These are phyloP conservation scores for Lithocarpus polystachyus DNA, from an alignment of 306 rosid species.

Conservation along the genomic window DNA sequence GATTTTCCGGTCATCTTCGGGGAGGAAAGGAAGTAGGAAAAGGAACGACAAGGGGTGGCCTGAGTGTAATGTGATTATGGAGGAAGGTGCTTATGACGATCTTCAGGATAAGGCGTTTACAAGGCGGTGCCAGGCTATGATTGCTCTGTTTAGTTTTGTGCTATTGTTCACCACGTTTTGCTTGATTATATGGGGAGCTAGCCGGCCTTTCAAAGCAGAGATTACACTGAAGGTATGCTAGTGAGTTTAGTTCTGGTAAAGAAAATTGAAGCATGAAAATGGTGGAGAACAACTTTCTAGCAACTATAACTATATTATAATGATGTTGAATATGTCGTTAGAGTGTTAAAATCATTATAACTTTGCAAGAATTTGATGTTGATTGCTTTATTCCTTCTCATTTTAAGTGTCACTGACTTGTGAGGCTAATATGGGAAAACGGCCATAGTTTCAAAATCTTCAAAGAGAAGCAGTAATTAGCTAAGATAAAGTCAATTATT, in stretches of 20 bases:
- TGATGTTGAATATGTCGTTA: not conserved
- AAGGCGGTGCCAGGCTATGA: slow-evolving; percentile 56
- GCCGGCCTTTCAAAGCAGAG: slow-evolving; percentile 72
- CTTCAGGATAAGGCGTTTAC: slow-evolving; percentile 52
- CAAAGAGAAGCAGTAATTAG: no score
- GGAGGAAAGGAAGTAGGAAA: slow-evolving; percentile 65
- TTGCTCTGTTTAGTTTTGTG: slow-evolving; percentile 63
- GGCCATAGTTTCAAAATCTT: no score
- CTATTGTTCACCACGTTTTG: slow-evolving; percentile 70
- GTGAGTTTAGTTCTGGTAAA: not conserved
- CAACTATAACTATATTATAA: not conserved
- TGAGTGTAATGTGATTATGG: slow-evolving; percentile 89
- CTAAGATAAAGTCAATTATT: no score
- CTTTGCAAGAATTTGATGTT: not conserved
- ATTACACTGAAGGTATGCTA: slow-evolving; percentile 57
- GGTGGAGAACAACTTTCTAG: not conserved
- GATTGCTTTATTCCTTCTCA: no score
- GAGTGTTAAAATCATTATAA: not conserved
- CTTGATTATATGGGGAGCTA: slow-evolving; percentile 93
- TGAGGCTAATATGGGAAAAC: no score
- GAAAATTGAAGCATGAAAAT: not conserved
- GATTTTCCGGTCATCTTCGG: slow-evolving; percentile 83
- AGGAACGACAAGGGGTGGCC: slow-evolving; percentile 96
- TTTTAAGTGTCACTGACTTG: no score
- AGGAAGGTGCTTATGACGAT: slow-evolving; percentile 85